These are phyloP conservation scores for Botrytis fabae DNA, from an alignment of 2,329 filamentous ascomycete genomes.

Conservation along the genomic window DNA sequence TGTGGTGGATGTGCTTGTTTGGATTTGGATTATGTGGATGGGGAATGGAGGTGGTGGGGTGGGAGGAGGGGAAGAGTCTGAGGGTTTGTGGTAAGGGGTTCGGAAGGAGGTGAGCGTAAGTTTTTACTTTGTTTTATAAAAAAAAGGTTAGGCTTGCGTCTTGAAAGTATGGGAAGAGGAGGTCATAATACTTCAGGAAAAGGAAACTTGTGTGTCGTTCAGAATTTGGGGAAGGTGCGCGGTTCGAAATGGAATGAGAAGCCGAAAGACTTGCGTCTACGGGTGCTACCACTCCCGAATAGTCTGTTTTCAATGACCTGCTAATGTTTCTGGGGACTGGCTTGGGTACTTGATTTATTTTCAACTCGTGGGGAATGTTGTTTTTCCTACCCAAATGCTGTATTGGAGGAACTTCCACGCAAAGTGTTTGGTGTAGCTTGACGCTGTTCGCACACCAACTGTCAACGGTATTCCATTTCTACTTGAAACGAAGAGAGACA, in stretches of 20 bases:
- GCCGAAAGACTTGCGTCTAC: neutral
- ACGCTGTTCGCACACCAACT: neutral
- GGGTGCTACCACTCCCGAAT: neutral
- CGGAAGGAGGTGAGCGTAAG: neutral
- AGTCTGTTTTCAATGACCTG: neutral
- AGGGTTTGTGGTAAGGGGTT: neutral
- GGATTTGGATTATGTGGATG: neutral
- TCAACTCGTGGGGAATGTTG: too few relatives aligned
- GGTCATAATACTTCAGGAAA: neutral
- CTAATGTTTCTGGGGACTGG: neutral
- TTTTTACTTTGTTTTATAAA: neutral
- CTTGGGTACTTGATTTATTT: neutral
- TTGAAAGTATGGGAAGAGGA: neutral
- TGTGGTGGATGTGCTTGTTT: neutral
- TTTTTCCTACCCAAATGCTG: neutral
- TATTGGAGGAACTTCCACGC: neutral
- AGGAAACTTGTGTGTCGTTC: neutral
- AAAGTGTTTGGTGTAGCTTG: neutral
- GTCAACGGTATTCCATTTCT: neutral
- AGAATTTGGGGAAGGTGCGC: neutral
- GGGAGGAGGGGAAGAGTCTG: neutral
- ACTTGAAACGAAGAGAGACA: neutral
- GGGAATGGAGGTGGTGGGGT: too few relatives aligned
- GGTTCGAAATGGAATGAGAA: neutral
- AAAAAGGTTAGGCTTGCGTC: too few relatives aligned